These are phyloP conservation scores for Phylloporus sp. DNA, from an alignment of 768 basidiomycete genomes.

Conservation along the genomic window DNA sequence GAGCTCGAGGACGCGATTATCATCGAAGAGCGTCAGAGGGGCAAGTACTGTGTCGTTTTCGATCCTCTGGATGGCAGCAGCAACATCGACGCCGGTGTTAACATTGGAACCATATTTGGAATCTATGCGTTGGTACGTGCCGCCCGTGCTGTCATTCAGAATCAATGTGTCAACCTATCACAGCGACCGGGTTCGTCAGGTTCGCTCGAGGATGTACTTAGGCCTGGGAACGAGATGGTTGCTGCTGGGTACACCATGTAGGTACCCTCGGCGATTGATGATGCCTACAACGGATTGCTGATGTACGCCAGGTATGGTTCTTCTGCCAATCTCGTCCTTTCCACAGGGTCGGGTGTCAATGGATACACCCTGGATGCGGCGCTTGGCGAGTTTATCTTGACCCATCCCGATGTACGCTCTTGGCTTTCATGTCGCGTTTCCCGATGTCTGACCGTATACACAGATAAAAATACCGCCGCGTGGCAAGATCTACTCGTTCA, in stretches of 20 bases:
- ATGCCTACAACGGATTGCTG: constrained; percentile 4
- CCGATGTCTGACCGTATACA: background rate
- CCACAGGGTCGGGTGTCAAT: constrained; percentile 93
- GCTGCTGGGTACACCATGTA: constrained; percentile 97
- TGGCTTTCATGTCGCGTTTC: background rate
- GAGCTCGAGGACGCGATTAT: constrained; percentile 91
- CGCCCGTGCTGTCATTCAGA: background rate
- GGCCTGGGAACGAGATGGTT: constrained; percentile 95
- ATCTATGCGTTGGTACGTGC: constrained; percentile 82
- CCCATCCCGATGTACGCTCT: constrained; percentile 80
- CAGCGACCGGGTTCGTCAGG: constrained; percentile 76
- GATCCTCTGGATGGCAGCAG: constrained; percentile 95
- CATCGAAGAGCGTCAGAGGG: constrained; percentile 74
- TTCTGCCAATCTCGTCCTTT: constrained; percentile 92
- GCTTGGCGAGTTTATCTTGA: constrained; percentile 97
- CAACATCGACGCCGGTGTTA: constrained; percentile 98
- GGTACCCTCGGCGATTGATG: constrained; percentile 24
- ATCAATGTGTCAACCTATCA: background rate
- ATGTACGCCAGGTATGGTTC: constrained; percentile 68
- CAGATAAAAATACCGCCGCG: constrained; percentile 90
- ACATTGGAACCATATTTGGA: constrained; percentile 97
- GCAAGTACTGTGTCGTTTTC: constrained; percentile 96
- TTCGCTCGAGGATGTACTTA: constrained; percentile 80
- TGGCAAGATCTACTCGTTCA: constrained; percentile 99
- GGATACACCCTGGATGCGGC: constrained; percentile 96